Conservation (phyloP, 2,329 filamentous ascomycete genomes). For the Diplodia seriata region DNA sequence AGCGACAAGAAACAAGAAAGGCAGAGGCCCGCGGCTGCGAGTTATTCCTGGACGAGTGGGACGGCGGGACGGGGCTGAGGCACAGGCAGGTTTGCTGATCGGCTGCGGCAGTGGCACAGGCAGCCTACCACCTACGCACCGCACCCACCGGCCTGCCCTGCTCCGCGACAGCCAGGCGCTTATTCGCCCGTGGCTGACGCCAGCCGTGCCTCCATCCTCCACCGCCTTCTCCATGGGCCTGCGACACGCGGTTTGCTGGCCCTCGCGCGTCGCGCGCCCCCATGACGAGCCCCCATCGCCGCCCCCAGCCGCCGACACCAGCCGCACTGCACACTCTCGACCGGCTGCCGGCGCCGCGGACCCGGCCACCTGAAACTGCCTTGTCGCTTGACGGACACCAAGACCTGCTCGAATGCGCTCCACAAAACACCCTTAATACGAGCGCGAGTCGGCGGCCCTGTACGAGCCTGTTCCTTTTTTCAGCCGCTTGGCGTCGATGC, state of each 20-base stretch:
- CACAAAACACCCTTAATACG: conserved; percentile 23
- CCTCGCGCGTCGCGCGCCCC: not conserved
- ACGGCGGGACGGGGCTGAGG: conserved; percentile 30
- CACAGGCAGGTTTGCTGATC: conserved; percentile 31
- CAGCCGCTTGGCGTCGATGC: conserved; percentile 16
- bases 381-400: conserved; percentile 6
- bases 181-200: conserved; percentile 12
- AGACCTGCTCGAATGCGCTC: not conserved
- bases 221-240: not conserved
- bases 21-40: conserved; percentile 25
- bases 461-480: conserved; percentile 18
- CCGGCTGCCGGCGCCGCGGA: conserved; percentile 20
- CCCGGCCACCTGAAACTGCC: conserved; percentile 22
- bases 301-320: conserved; percentile 1
- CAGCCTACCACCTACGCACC: not conserved
- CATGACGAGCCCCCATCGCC: not conserved
- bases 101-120: conserved; percentile 16
- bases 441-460: conserved; percentile 4
- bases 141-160: not conserved
- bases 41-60: conserved; percentile 30
- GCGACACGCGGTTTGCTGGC: not conserved
- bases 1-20: conserved; percentile 22
- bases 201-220: not conserved
- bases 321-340: not conserved
- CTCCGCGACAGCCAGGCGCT: conserved; percentile 5